Evolutionary conservation across 805 yeast genomes (phyloP), one percentile per base, ranked within the genome.

Genomic region (Wickerhamomyces queroliae): DNA sequence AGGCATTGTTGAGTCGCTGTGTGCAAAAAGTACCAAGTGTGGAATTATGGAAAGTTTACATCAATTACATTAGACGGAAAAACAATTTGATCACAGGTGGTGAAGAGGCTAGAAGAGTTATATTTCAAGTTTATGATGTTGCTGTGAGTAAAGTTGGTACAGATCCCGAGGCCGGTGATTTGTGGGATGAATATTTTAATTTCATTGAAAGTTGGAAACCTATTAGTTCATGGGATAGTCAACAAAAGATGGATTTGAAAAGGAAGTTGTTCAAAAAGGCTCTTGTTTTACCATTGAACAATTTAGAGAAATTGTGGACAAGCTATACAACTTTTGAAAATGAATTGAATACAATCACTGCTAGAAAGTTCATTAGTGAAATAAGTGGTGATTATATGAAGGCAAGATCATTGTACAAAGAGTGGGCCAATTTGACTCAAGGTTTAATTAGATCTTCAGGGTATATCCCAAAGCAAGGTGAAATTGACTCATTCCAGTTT

Each of bases 121-220:
- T 90, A 12, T 68, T 82, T 15, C 83, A 80, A 55, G 95, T 96
- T 1, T 91, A 80, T 57, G 95, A 89, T 44, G 76, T 84, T 56
- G 95, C 95, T 1, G 66, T 85, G 16, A 78, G 72, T 22, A 75
- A 79, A 43, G 86, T 90, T 37, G 96, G 96, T 0, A 62, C 77
- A 24, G 98, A 93, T 57, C 74, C 83, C 5, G 68, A 74, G 26
- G 74, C 90, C 16, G 81, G 83, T 24, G 67, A 67, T 2, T 62
- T 93, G 31, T 91, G 96, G 96, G 68, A 71, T 35, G 93, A 85
- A 49, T 93, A 87, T 56, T 56, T 93, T n/a, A 80, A 73, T 9
- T 89, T 88, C 52, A 70, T 89, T 45, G 80, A 78, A 47, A 66
- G 74, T 25, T 85, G 93, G 91, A 78, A 78, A 36, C 90, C 95